Conservation (phyloP, 768 basidiomycete species). For the Naganishia vishniacii region DNA sequence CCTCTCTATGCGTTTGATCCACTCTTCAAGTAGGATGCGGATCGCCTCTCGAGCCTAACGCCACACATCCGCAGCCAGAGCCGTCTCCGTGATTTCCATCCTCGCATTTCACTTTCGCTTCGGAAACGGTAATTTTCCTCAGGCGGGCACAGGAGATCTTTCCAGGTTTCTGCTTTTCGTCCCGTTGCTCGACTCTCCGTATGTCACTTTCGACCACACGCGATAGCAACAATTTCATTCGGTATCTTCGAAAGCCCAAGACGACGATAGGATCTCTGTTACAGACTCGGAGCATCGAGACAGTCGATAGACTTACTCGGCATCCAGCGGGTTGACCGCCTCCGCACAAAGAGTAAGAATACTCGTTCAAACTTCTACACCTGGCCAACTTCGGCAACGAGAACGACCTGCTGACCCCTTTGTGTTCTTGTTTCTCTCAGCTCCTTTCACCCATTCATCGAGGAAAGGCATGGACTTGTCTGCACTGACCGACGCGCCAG, state of each 20-base stretch:
- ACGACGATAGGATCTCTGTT: neutral
- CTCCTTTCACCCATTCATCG: neutral
- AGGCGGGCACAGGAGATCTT: neutral
- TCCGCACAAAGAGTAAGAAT: no score
- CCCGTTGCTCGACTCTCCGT: neutral
- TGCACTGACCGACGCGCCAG: neutral
- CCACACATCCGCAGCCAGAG: no score
- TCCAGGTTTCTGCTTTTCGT: neutral
- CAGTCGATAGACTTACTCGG: neutral
- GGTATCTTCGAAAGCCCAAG: neutral
- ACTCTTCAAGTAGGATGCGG: no score
- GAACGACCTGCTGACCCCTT: neutral
- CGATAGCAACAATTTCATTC: neutral
- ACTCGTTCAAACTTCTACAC: no score
- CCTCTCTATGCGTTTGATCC: no score
- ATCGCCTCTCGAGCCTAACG: no score
- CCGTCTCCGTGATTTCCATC: no score
- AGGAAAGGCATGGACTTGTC: neutral
- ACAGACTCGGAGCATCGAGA: neutral
- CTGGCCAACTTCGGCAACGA: neutral
- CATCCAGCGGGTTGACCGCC: conserved; percentile 11
- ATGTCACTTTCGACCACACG: neutral
- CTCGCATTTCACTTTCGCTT: neutral
- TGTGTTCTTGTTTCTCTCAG: neutral
- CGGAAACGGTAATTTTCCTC: neutral